Base-by-base conservation (phyloP, 371 early-diverging fungal species). In the Thermomucor indicae-seudaticae region DNA sequence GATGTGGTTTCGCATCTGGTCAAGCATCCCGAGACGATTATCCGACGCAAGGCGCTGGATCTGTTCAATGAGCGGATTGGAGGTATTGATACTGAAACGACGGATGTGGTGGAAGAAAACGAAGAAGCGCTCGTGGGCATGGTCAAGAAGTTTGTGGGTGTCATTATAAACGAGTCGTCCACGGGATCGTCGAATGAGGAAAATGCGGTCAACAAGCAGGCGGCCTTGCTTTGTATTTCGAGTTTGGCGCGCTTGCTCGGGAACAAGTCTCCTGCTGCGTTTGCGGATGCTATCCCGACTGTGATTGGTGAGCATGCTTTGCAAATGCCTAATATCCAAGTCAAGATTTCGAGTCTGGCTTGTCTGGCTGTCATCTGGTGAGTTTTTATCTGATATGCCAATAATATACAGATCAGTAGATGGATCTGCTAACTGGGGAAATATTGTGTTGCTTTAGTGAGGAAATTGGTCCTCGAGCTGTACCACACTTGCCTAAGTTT, bases 401-500 rank as follows among this genome's bases (percentile, higher is more conserved):
- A 25, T 31, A 16, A 39, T 24, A 24, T n/a, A 29, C n/a, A n/a
- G n/a, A n/a, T n/a, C n/a, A n/a, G n/a, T n/a, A n/a, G n/a, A n/a
- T n/a, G n/a, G n/a, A n/a, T n/a, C n/a, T n/a, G n/a, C n/a, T n/a
- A n/a, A n/a, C n/a, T n/a, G n/a, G n/a, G n/a, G n/a, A n/a, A n/a
- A n/a, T n/a, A n/a, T n/a, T n/a, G n/a, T n/a, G n/a, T 34, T 40
- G 12, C 5, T 44, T 6, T 44, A 60, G 85, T 58, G 75, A 75
- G 58, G 86, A 87, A 53, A 77, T 91, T 20, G 92, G 91, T 32
- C 76, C 91, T 44, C 87, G 92, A 39, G 75, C 87, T n/a, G 82
- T 95, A 6, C 90, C 92, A 10, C 79, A 76, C 60, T 65, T 96
- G 53, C 90, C 93, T 55, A 84, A 89, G 75, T 85, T 90, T 38